Conservation (phyloP, 371 early-diverging fungal species). For the Rhizomucor pusillus region DNA sequence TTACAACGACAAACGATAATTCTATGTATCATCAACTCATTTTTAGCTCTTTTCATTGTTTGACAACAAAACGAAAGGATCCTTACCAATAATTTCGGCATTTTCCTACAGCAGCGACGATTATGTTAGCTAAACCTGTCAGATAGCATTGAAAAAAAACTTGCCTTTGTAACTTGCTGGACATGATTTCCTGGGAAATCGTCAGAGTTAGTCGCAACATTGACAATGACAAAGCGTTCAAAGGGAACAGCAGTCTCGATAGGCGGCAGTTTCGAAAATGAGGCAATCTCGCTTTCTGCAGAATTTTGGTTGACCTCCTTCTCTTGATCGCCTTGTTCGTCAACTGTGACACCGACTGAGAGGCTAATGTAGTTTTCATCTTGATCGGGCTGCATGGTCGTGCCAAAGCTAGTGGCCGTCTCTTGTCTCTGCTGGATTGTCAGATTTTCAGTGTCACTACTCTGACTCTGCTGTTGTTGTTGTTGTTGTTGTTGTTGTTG, state of each 20-base stretch:
- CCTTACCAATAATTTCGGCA: slow-evolving; percentile 48
- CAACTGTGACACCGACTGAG: neutral
- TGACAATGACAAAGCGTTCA: slow-evolving; percentile 64
- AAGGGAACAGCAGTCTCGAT: slow-evolving; percentile 33
- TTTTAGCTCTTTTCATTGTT: neutral
- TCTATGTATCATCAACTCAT: slow-evolving; percentile 25
- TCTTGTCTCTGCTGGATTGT: neutral
- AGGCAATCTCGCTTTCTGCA: neutral
- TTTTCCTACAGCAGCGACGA: slow-evolving; percentile 36
- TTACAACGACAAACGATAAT: slow-evolving; percentile 37
- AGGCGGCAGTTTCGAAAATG: neutral
- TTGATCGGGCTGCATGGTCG: neutral
- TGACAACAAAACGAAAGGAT: neutral
- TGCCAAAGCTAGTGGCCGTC: neutral
- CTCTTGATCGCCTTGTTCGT: too few species aligned
- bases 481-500: neutral
- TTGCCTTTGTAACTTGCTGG: slow-evolving; percentile 58
- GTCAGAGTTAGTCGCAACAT: slow-evolving; percentile 73
- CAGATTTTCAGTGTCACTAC: neutral
- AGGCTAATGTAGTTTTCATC: neutral
- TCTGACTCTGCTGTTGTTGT: neutral
- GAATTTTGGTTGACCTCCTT: neutral
- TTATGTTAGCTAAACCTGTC: neutral
- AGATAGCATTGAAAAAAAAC: neutral
- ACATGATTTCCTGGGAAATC: slow-evolving; percentile 65